Base-by-base conservation (phyloP, 2,329 filamentous ascomycete genomes). In the Beauveria rudraprayagi region DNA sequence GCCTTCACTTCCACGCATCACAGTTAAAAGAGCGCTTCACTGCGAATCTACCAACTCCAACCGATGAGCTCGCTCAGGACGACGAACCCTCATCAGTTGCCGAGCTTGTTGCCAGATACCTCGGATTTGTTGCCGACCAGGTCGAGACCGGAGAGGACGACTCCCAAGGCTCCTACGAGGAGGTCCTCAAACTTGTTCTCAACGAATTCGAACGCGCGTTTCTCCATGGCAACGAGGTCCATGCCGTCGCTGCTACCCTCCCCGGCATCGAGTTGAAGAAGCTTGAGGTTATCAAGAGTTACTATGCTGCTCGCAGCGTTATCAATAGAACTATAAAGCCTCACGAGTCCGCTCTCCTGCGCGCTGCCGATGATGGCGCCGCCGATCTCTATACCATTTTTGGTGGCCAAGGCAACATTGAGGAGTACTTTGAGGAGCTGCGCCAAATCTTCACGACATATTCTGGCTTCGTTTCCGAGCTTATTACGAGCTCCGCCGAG, bases 381-480 rank as follows among this genome's bases (percentile, higher is more conserved):
- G 92, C 92, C 60, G 88, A 85, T 68, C 84, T 99, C 63, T 99
- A 96, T 79, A 92, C 88, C 66, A 92, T 99, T 64, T 96, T 97
- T 67, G 94, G 94, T 63, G 94, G 94, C 7, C 94, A 99, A 75
- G 94, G 94, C 68, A 99, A 99, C 76, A 97, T 99, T 65, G 93
- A 99, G 76, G 95, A 99, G 77, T 99, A 99, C 77, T 99, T 99
- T 70, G 93, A 99, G 67, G 94, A 99, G 79, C 84, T 99, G 64
- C 87, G 94, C 61, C 89, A 96, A 73, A 84, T 97, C 62, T 93
- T 93, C 79, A 86, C 82, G 69, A 96, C 92, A 63, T 99, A 99
- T 77, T 88, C 90, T 14, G 89, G 89, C 30, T 95, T 99, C 67
- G 86, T 97, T 5, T 89, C 91, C 67, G 91, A 95, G 66, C 86